Evolutionary conservation across 2,329 filamentous ascomycete species (phyloP), one percentile per base, ranked within the genome.

Genomic region (Neurospora sp.): DNA sequence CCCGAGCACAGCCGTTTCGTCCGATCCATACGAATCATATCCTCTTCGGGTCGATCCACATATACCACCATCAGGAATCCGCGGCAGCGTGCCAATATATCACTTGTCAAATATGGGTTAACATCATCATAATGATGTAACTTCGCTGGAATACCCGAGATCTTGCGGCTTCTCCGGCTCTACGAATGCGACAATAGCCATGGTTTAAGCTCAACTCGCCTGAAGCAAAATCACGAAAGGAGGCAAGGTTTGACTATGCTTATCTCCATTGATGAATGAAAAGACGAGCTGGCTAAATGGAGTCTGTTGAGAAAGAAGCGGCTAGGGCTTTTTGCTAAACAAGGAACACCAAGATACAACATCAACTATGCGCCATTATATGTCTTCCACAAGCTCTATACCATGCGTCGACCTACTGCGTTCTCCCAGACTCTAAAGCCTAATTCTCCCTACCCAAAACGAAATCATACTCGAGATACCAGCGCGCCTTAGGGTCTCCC

Each of bases 401-500:
- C 15, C 23, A 36, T 57, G 41, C 80, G 76, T 89, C 87, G 76
- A 90, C 91, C 69, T 91, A 86, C 76, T 91, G 89, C 0, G 88
- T 90, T 1, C 86, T 87, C 23, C 11, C 19, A 23, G 15, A 23
- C 19, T 12, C 2, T 40, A 28, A 62, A 36, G 23, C 12, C 23
- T 62, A 62, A 62, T 67, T 69, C 17, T 19, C 38, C 38, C 67
- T 65, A 90, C 73, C 74, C 46, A 76, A 71, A 17, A 73, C 71
- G 62, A 81, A 74, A 67, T 79, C 75, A 67, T 81, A 81, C 69
- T 78, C 74, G 3, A 81, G 72, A 69, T 78, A 74, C 68, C 79
- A 74, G 65, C 70, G 69, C 33, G 79, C 80, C 40, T 78, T 73
- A 0, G 76, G 68, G 52, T 79, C 77, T 15, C 72, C 74, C 17